Percentiles rank a stretch among this genome's conserved stretches.
phyloP scores from a whole-genome alignment of 306 rosid genomes.

The Comarum palustre region DNA sequence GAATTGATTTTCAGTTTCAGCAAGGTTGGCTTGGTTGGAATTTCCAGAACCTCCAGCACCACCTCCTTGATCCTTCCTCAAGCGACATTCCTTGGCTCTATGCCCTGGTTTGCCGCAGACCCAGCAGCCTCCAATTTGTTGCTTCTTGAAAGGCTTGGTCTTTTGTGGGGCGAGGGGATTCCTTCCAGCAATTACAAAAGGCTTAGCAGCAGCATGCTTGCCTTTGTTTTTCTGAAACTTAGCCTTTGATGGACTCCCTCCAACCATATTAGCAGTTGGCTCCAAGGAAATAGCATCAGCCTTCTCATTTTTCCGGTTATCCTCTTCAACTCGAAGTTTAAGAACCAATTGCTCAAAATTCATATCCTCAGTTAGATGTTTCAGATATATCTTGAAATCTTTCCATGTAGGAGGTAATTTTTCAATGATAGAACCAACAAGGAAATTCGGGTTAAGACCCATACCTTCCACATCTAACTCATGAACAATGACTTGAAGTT shows the following conservation, averaged over 20 bases:
- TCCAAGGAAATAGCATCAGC: neutral
- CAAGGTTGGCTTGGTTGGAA: neutral
- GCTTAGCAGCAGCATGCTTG: neutral
- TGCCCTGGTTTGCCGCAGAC: neutral
- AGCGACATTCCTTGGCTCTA: neutral
- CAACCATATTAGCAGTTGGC: neutral
- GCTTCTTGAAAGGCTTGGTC: neutral
- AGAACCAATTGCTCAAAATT: neutral
- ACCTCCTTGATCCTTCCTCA: neutral
- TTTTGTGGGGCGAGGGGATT: neutral
- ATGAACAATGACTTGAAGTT: slow-evolving; percentile 1
- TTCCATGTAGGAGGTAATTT: neutral
- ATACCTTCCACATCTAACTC: neutral
- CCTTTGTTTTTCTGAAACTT: neutral
- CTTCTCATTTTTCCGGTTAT: neutral
- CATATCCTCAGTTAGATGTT: neutral
- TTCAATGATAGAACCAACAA: neutral
- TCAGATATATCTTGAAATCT: neutral
- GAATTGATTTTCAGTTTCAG: neutral
- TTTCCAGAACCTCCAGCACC: neutral
- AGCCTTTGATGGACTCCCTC: neutral
- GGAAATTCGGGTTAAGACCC: neutral
- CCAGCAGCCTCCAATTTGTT: neutral
- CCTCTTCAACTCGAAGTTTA: neutral
- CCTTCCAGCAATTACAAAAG: neutral